A percentile compares a stretch with the other conserved stretches of the same genome.
Conservation (phyloP, 805 yeast species). For the Saccharomycopsis oosterbeekiorum region DNA sequence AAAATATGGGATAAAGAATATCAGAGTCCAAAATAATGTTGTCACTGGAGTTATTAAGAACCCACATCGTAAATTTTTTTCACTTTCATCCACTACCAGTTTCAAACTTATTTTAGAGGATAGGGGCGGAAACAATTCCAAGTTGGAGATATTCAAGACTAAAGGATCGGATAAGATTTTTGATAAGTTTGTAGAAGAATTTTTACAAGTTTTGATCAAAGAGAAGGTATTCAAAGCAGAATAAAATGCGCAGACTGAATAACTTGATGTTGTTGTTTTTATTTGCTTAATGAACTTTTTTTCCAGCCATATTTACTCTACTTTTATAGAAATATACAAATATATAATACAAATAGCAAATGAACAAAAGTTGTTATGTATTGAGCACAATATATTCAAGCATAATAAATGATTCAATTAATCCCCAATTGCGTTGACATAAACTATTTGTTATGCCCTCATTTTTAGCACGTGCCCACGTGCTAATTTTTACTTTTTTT, state of each 20-base stretch:
- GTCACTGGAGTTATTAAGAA: constrained; percentile 15
- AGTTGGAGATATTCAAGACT: constrained; percentile 11
- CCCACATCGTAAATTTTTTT: constrained; percentile 5
- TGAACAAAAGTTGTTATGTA: too few species aligned
- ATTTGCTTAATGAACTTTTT: neutral
- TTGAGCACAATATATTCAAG: too few species aligned
- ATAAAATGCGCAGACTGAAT: neutral
- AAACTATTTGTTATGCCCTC: neutral
- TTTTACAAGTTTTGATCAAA: constrained; percentile 11
- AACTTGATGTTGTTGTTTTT: neutral
- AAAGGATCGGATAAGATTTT: constrained; percentile 13
- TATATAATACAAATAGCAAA: too few species aligned
- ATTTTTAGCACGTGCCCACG: neutral
- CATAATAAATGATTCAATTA: too few species aligned
- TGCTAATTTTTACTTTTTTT: neutral
- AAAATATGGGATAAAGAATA: constrained; percentile 24
- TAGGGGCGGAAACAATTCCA: constrained; percentile 3
- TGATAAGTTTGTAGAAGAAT: constrained; percentile 14
- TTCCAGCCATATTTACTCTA: neutral
- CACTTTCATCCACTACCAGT: constrained; percentile 7
- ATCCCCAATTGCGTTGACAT: too few species aligned
- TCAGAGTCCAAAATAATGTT: constrained; percentile 12
- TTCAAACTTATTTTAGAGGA: constrained; percentile 16
- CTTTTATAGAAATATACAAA: neutral
- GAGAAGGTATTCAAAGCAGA: constrained; percentile 7